These are phyloP conservation scores for Pichia ethanolica DNA, from an alignment of 805 yeast genomes.

Conservation along the genomic window DNA sequence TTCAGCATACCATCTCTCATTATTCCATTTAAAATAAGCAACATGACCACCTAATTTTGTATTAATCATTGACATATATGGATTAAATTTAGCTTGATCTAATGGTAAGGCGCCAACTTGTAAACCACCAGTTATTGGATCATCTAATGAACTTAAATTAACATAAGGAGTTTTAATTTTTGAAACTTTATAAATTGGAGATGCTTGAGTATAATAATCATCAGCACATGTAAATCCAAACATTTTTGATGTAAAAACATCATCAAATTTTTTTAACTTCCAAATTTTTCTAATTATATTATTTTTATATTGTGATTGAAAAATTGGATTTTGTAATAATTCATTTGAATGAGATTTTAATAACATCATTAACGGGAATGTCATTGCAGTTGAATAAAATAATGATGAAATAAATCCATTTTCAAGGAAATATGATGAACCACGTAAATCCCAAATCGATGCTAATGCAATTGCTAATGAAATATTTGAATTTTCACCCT, in stretches of 20 bases:
- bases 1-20: conserved; percentile 58
- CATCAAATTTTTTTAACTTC: conserved; percentile 53
- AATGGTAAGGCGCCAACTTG: conserved; percentile 39
- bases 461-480: conserved; percentile 55
- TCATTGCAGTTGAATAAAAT: conserved; percentile 46
- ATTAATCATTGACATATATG: conserved; percentile 48
- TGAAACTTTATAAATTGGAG: conserved; percentile 46
- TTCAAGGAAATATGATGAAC: conserved; percentile 39
- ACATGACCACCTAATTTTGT: conserved; percentile 75
- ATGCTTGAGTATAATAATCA: conserved; percentile 60
- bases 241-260: conserved; percentile 52
- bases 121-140: conserved; percentile 56
- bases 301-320: conserved; percentile 16
- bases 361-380: conserved; percentile 37
- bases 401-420: conserved; percentile 34
- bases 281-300: conserved; percentile 14
- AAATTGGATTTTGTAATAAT: conserved; percentile 26
- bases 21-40: conserved; percentile 61
- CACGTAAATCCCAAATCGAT: conserved; percentile 66
- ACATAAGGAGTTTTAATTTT: conserved; percentile 57
- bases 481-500: conserved; percentile 38
- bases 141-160: conserved; percentile 61
- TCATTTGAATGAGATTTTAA: conserved; percentile 35
- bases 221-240: conserved; percentile 57
- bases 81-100: conserved; percentile 45